Conservation (phyloP, 495 filamentous ascomycete species). For the Penicillium chermesinum region DNA sequence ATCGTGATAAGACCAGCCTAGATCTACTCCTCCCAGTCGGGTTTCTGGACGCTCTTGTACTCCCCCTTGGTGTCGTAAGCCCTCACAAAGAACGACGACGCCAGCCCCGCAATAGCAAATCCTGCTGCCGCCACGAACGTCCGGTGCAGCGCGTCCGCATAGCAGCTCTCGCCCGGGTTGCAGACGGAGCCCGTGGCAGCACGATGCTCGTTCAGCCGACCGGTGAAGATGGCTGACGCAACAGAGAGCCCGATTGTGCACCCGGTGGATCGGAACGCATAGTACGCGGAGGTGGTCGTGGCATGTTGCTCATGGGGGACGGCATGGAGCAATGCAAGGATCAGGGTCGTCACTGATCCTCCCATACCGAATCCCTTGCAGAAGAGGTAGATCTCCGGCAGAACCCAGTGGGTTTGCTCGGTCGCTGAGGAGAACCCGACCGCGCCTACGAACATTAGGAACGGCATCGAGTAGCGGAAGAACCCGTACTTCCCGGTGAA, state of each 20-base stretch:
- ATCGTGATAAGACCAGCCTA: no score
- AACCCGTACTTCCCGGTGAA: constrained; percentile 5
- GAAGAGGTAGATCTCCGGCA: constrained; percentile 10
- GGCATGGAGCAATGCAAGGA: constrained; percentile 9
- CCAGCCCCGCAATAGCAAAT: background rate
- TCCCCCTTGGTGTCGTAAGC: background rate
- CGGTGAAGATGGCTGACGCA: constrained; percentile 7
- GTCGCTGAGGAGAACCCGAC: constrained; percentile 4
- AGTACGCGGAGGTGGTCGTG: constrained; percentile 11
- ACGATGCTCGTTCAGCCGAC: constrained; percentile 1
- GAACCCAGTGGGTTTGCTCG: background rate
- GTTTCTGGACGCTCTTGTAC: background rate
- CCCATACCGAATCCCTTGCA: constrained; percentile 12
- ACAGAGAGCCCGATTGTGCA: constrained; percentile 9
- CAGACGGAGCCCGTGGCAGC: background rate
- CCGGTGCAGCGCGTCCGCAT: constrained; percentile 9
- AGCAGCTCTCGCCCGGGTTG: constrained; percentile 1
- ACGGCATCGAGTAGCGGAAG: constrained; percentile 6
- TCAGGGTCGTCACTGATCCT: constrained; percentile 9
- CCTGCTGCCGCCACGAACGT: constrained; percentile 5
- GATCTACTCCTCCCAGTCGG: no score
- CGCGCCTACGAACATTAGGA: constrained; percentile 4
- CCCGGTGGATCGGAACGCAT: constrained; percentile 14
- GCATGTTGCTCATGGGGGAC: constrained; percentile 14
- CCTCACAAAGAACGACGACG: constrained; percentile 3